Evolutionary conservation across 139 green algal genomes (phyloP).

Genomic region (Chlorella sp.): DNA sequence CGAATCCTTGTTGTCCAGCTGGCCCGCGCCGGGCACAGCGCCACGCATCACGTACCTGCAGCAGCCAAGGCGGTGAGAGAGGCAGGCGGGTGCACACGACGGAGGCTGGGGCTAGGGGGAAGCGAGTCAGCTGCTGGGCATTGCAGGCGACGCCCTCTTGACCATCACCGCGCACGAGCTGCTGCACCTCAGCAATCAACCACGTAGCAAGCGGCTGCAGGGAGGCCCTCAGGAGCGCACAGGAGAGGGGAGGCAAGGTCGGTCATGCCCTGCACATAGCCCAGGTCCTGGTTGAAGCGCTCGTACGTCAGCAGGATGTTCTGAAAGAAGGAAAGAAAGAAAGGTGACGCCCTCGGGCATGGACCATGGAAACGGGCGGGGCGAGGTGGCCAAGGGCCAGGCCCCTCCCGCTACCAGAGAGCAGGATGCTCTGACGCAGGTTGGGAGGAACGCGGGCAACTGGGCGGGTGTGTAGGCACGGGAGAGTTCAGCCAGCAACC

Average conservation of each 20-base stretch:
- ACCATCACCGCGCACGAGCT: too few relatives aligned
- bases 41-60: constrained; percentile 31
- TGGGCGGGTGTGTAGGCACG: too few relatives aligned
- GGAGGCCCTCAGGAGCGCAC: constrained; percentile 50
- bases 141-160: too few relatives aligned
- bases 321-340: neutral
- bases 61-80: neutral
- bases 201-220: too few relatives aligned
- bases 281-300: constrained; percentile 90
- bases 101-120: neutral
- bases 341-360: neutral
- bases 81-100: neutral
- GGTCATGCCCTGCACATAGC: constrained; percentile 92
- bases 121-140: too few relatives aligned
- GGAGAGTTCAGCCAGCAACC: too few relatives aligned
- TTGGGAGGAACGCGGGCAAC: too few relatives aligned
- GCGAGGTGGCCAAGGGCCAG: too few relatives aligned
- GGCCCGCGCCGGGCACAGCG: neutral
- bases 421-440: too few relatives aligned
- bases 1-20: neutral
- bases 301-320: constrained; percentile 77
- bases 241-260: constrained; percentile 83
- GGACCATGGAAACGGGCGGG: neutral
- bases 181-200: too few relatives aligned
- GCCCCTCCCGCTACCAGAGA: too few relatives aligned